These are phyloP conservation scores for Skeletonema costatum DNA, from an alignment of 108 stramenopile species.

Conservation along the genomic window DNA sequence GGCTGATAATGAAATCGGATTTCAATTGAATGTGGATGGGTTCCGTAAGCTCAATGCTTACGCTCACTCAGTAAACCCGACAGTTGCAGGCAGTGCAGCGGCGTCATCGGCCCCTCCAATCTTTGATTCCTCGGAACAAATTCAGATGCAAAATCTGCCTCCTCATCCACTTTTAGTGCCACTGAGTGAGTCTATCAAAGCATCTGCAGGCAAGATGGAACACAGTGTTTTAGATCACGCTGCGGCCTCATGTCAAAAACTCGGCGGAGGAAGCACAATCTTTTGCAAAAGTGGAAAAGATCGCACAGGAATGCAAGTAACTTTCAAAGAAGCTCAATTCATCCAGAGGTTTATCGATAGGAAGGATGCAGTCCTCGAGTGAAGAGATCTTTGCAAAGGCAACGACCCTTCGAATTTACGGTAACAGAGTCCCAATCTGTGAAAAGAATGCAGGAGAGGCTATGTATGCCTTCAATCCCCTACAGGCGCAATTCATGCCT, in stretches of 20 bases:
- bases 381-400: slow-evolving; percentile 52
- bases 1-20: slow-evolving; percentile 77
- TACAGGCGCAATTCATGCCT: slow-evolving; percentile 93
- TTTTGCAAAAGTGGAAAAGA: slow-evolving; percentile 96
- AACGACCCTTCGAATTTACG: slow-evolving; percentile 81
- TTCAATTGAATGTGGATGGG: slow-evolving; percentile 83
- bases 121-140: slow-evolving; percentile 26
- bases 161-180: slow-evolving; percentile 66
- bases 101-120: slow-evolving; percentile 23
- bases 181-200: slow-evolving; percentile 68
- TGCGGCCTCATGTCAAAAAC: slow-evolving; percentile 63
- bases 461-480: slow-evolving; percentile 89
- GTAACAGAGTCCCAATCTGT: slow-evolving; percentile 84
- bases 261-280: slow-evolving; percentile 80
- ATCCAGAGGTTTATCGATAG: slow-evolving; percentile 53
- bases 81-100: slow-evolving; percentile 13
- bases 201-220: slow-evolving; percentile 82
- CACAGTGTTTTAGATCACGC: slow-evolving; percentile 86
- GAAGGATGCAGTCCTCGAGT: slow-evolving; percentile 20
- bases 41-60: slow-evolving; percentile 87
- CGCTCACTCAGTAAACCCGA: slow-evolving; percentile 68
- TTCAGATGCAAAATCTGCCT: slow-evolving; percentile 39
- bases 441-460: slow-evolving; percentile 93
- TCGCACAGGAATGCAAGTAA: slow-evolving; percentile 94
- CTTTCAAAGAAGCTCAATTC: slow-evolving; percentile 87